Evolutionary conservation across 139 green algal genomes (phyloP), one percentile per base, ranked within the genome.

Genomic region (Deuterostichococcus epilithicus): DNA sequence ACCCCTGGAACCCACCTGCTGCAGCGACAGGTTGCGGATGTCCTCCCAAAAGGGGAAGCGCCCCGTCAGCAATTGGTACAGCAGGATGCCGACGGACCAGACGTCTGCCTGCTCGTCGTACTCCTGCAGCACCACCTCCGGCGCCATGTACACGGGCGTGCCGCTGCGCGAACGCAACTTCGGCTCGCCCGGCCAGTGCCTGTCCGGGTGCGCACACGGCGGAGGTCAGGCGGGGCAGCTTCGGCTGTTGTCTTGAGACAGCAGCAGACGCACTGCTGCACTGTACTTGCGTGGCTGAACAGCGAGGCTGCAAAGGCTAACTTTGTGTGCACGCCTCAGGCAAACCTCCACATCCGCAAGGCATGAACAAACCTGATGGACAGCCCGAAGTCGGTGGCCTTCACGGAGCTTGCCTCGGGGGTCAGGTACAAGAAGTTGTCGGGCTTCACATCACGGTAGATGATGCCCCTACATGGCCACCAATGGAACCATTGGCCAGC

Each of bases 351-450:
- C 63, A 67, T 39, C 42, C 37, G 44, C 71, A 76, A 30, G 42
- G 32, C 30, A 63, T 32, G 28, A 25, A 10, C 20, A 15, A 33
- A 83, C 79, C 79, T 84, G 78, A 97, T 97, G 70, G 90, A 93
- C 59, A 97, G 85, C 20, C 93, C 93, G 83, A 96, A 96, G 80
- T 97, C 92, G 0, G 90, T 97, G 10, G 91, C 92, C 60, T 96
- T 93, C 25, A 98, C 81, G 0, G 90, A 85, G 28, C 76, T 87
- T 81, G 90, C 72, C 33, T 85, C 82, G 26, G 90, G 84, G 30
- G 71, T 82, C 39, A 97, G 81, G 70, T 96, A 93, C 78, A 97
- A 81, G 80, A 97, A 97, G 89, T 97, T 97, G 76, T 97, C 94
- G 0, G 87, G 88, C 85, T 94, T 94, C 65, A 94, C 87, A 68